These are phyloP conservation scores for Trichoderma gamsii DNA, from an alignment of 495 filamentous ascomycete genomes.

Conservation along the genomic window DNA sequence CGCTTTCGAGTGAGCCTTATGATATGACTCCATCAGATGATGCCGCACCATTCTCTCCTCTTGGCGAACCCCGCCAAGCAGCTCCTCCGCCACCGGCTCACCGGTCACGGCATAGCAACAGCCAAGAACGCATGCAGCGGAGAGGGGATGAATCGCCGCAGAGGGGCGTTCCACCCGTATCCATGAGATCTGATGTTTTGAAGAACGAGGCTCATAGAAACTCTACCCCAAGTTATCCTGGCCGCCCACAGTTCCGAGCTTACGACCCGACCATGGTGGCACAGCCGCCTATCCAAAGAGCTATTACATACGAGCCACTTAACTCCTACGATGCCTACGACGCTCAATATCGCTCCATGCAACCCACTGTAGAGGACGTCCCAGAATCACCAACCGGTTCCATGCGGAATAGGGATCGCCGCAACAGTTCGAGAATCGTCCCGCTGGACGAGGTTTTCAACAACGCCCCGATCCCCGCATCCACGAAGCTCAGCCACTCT, in stretches of 20 bases:
- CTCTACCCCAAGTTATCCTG: slow-evolving; percentile 37
- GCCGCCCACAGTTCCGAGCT: slow-evolving; percentile 41
- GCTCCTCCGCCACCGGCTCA: slow-evolving; percentile 39
- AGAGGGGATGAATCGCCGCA: slow-evolving; percentile 26
- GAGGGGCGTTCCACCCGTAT: slow-evolving; percentile 27
- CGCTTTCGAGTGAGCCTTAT: slow-evolving; percentile 1
- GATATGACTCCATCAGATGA: slow-evolving; percentile 21
- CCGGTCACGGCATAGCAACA: slow-evolving; percentile 3
- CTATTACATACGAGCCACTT: slow-evolving; percentile 29
- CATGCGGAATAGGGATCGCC: slow-evolving; percentile 34
- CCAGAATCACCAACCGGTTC: slow-evolving; percentile 42
- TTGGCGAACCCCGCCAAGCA: not conserved
- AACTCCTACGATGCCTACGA: slow-evolving; percentile 48
- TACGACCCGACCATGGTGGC: slow-evolving; percentile 37
- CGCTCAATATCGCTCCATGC: slow-evolving; percentile 47
- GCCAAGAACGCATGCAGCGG: slow-evolving; percentile 13
- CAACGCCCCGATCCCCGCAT: slow-evolving; percentile 41
- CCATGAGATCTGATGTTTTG: slow-evolving; percentile 46
- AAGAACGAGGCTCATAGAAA: slow-evolving; percentile 43
- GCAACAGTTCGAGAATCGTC: slow-evolving; percentile 35
- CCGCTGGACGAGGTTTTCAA: slow-evolving; percentile 32
- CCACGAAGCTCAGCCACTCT: slow-evolving; percentile 37
- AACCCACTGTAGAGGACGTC: slow-evolving; percentile 64
- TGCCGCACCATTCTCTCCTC: slow-evolving; percentile 27
- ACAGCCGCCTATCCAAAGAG: slow-evolving; percentile 26